phyloP scores from a whole-genome alignment of 805 yeast genomes.

The Cyberlindnera galapagoensis region DNA sequence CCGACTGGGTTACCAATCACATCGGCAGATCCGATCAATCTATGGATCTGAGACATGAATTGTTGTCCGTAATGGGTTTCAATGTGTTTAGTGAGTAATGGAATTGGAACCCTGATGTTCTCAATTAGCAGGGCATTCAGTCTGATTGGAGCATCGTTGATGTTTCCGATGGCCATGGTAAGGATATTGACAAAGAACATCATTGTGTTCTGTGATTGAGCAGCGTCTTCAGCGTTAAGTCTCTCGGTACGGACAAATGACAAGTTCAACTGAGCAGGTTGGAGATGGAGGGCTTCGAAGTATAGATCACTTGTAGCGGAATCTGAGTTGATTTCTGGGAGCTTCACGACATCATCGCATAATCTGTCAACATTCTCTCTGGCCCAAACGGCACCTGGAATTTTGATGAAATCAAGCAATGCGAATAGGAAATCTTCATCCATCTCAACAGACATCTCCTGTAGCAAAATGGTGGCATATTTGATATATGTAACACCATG shows the following conservation, averaged over 20 bases:
- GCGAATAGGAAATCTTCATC: constrained; percentile 92
- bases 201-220: constrained; percentile 56
- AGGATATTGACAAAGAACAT: constrained; percentile 76
- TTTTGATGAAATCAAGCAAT: constrained; percentile 67
- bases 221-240: constrained; percentile 57
- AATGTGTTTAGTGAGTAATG: constrained; percentile 61
- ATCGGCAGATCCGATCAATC: constrained; percentile 93
- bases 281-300: constrained; percentile 87
- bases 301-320: constrained; percentile 68
- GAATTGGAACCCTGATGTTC: constrained; percentile 81
- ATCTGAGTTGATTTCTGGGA: constrained; percentile 64
- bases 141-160: constrained; percentile 93
- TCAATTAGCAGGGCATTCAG: constrained; percentile 83
- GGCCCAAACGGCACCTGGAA: constrained; percentile 82
- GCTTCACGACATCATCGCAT: constrained; percentile 53
- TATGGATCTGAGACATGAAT: constrained; percentile 85
- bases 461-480: constrained; percentile 82
- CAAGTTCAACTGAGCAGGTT: constrained; percentile 81
- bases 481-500: constrained; percentile 90
- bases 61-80: constrained; percentile 88
- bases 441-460: constrained; percentile 85
- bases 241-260: constrained; percentile 90
- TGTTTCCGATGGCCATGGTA: constrained; percentile 95
- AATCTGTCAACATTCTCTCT: constrained; percentile 37
- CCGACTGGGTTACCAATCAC: constrained; percentile 97